phyloP scores from a whole-genome alignment of 805 yeast genomes.

The Candida ovalis region DNA sequence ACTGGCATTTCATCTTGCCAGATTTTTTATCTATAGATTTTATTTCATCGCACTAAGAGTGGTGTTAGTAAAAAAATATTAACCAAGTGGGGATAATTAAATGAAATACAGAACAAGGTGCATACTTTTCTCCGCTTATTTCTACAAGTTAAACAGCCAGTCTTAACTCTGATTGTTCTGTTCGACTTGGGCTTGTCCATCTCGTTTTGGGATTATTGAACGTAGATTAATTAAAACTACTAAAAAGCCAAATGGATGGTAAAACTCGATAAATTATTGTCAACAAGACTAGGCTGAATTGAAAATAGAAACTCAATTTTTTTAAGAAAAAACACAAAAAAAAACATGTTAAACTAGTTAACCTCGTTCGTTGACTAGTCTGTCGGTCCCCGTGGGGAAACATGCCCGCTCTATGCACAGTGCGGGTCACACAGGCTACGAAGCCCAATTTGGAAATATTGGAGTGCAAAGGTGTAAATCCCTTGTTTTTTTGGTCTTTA shows the following conservation, averaged over 20 bases:
- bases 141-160: conserved; percentile 12
- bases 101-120: background rate
- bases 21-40: conserved; percentile 5
- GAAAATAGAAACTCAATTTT: too few species aligned
- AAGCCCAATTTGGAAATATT: background rate
- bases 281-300: too few species aligned
- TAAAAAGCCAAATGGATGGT: too few species aligned
- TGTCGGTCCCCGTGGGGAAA: background rate
- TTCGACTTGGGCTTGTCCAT: background rate
- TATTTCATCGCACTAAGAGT: conserved; percentile 9
- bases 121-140: conserved; percentile 8
- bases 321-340: too few species aligned
- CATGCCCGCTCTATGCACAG: background rate
- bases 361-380: too few species aligned
- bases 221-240: too few species aligned
- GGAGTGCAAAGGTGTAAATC: too few species aligned
- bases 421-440: background rate
- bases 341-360: too few species aligned
- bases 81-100: background rate
- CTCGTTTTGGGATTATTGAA: too few species aligned
- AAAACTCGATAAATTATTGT: too few species aligned
- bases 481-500: too few species aligned
- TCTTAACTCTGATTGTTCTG: conserved; percentile 7
- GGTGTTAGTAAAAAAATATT: background rate
- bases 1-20: conserved; percentile 8